Evolutionary conservation across 1,284 basidiomycete species (phyloP).

Genomic region (Takashimella koratensis): DNA sequence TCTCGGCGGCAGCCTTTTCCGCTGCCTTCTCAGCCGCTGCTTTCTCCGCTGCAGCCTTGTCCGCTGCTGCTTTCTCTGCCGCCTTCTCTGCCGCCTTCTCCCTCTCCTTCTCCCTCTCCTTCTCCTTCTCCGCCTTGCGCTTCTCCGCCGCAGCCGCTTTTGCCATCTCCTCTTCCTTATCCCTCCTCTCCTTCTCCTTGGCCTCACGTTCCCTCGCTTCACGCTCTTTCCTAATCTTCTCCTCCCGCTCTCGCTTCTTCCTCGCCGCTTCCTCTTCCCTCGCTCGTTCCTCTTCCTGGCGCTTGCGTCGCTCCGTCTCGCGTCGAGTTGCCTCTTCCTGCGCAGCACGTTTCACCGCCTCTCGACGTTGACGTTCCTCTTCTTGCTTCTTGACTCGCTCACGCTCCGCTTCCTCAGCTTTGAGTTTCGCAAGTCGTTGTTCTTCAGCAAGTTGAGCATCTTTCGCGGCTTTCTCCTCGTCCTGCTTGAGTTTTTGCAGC

Average conservation of each 20-base stretch:
- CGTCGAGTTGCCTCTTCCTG: conserved; percentile 66
- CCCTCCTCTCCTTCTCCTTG: conserved; percentile 49
- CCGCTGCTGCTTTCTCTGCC: conserved; percentile 35
- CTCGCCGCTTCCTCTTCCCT: conserved; percentile 55
- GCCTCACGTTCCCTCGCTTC: conserved; percentile 49
- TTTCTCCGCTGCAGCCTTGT: conserved; percentile 31
- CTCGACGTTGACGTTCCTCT: conserved; percentile 66
- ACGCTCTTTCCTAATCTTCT: conserved; percentile 59
- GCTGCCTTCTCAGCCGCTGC: conserved; percentile 37
- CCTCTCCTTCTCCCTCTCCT: conserved; percentile 59
- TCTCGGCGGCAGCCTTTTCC: conserved; percentile 41
- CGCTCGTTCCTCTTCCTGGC: conserved; percentile 53
- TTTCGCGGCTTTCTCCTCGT: conserved; percentile 75
- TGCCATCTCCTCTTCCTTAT: conserved; percentile 64
- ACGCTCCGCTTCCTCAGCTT: conserved; percentile 62
- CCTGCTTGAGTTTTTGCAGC: conserved; percentile 85
- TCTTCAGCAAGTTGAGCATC: conserved; percentile 79
- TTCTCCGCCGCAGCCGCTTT: conserved; percentile 48
- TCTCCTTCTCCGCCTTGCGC: conserved; percentile 56
- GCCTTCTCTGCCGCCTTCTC: conserved; percentile 59
- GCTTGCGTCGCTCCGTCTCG: conserved; percentile 53
- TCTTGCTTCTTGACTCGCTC: conserved; percentile 66
- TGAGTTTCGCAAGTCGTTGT: conserved; percentile 65
- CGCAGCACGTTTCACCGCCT: conserved; percentile 66
- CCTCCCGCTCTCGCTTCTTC: conserved; percentile 63